phyloP scores from a whole-genome alignment of 1,284 basidiomycete genomes.

The Rhodotorula sp. region DNA sequence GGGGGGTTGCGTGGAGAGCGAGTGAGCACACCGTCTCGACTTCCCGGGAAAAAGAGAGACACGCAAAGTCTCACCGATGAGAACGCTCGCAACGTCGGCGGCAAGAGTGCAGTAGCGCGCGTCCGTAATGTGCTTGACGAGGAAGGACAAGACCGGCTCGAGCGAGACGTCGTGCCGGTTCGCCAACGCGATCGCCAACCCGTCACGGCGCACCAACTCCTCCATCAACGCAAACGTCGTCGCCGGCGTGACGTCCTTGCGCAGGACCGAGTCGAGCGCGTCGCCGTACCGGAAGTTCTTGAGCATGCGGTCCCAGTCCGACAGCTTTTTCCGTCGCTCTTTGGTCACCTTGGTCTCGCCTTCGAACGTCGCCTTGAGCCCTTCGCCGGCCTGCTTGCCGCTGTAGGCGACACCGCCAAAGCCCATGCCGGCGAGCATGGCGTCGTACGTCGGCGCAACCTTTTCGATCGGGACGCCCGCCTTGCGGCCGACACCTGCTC shows the following conservation, averaged over 20 bases:
- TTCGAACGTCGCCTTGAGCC: slow-evolving; percentile 36
- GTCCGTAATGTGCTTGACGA: slow-evolving; percentile 82
- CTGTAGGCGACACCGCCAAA: slow-evolving; percentile 34
- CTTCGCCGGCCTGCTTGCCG: slow-evolving; percentile 39
- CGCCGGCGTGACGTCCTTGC: slow-evolving; percentile 73
- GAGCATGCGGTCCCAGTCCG: slow-evolving; percentile 83
- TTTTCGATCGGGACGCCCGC: slow-evolving; percentile 30
- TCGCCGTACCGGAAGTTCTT: slow-evolving; percentile 94
- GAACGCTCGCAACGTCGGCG: slow-evolving; percentile 74
- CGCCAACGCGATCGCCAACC: slow-evolving; percentile 77
- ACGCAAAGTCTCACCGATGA: slow-evolving; percentile 67
- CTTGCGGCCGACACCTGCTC: slow-evolving; percentile 30
- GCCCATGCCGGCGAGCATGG: slow-evolving; percentile 36
- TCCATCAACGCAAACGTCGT: slow-evolving; percentile 88
- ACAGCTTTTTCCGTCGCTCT: slow-evolving; percentile 69
- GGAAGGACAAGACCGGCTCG: slow-evolving; percentile 81
- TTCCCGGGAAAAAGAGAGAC: neutral
- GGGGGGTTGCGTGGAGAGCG: neutral
- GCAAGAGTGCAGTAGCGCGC: slow-evolving; percentile 87
- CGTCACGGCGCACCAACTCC: slow-evolving; percentile 91
- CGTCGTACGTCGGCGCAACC: slow-evolving; percentile 35
- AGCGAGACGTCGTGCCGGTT: slow-evolving; percentile 92
- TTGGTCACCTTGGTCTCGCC: slow-evolving; percentile 48
- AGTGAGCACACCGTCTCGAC: neutral
- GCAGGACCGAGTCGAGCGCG: slow-evolving; percentile 83